Evolutionary conservation across 306 rosid genomes (phyloP).

Genomic region (Quillaja saponaria): DNA sequence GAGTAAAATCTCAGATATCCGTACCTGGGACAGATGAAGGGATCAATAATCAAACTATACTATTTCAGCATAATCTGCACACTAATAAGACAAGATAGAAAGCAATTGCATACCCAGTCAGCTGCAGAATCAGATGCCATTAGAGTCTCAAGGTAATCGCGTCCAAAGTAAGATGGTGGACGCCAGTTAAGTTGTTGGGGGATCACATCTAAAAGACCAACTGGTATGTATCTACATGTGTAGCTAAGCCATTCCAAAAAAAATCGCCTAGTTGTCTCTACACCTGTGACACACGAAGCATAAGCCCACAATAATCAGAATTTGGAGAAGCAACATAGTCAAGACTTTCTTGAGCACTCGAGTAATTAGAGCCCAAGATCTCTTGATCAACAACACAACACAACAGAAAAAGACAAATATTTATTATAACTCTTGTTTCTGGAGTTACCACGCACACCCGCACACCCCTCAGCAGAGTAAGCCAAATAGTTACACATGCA

Average conservation of each 20-base stretch:
- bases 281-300: slow-evolving; percentile 51
- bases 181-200: slow-evolving; percentile 90
- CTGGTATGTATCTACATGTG: slow-evolving; percentile 80
- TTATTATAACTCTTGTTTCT: no score
- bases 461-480: no score
- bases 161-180: slow-evolving; percentile 68
- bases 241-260: slow-evolving; percentile 97
- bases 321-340: not conserved
- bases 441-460: no score
- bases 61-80: not conserved
- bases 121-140: slow-evolving; percentile 98
- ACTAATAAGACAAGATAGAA: slow-evolving; percentile 7
- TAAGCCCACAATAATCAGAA: not conserved
- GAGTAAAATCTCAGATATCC: slow-evolving; percentile 82
- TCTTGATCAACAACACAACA: no score
- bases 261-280: slow-evolving; percentile 88
- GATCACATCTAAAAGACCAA: slow-evolving; percentile 80
- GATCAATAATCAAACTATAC: not conserved
- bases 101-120: slow-evolving; percentile 73
- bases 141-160: slow-evolving; percentile 86
- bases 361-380: no score
- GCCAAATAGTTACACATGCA: not conserved
- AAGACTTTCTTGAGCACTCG: no score
- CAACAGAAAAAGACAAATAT: no score
- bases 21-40: slow-evolving; percentile 52